These are phyloP conservation scores for Cercospora nicotianae DNA, from an alignment of 2,329 filamentous ascomycete genomes.

Conservation along the genomic window DNA sequence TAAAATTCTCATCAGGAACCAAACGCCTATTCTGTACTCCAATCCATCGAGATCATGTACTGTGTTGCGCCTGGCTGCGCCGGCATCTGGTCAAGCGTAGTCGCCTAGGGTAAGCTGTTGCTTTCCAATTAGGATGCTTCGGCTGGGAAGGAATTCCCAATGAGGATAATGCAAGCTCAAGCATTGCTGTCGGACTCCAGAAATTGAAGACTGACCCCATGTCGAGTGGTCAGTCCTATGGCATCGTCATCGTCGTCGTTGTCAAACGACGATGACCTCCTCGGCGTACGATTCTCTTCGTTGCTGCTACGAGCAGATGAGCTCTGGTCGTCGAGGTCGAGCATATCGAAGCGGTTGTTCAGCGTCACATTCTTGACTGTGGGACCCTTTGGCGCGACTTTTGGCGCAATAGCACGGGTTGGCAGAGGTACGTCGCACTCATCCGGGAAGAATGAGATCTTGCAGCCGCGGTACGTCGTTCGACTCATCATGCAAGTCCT, in stretches of 20 bases:
- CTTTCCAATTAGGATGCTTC: background rate
- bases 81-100: background rate
- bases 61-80: background rate
- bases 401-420: constrained; percentile 31
- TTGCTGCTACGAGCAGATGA: constrained; percentile 16
- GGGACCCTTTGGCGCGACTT: constrained; percentile 33
- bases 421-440: constrained; percentile 66
- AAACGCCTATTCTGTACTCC: constrained; percentile 6
- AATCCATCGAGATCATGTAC: background rate
- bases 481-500: constrained; percentile 72
- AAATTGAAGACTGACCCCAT: constrained; percentile 31
- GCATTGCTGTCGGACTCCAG: constrained; percentile 21
- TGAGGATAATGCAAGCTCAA: constrained; percentile 1
- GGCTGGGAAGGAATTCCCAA: background rate
- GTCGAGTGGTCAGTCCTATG: constrained; percentile 17
- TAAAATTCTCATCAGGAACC: constrained; percentile 9
- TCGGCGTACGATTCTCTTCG: constrained; percentile 27
- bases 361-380: constrained; percentile 44
- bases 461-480: constrained; percentile 67
- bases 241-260: constrained; percentile 26
- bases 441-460: constrained; percentile 70
- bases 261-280: constrained; percentile 14
- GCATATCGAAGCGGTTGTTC: constrained; percentile 63
- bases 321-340: constrained; percentile 52
- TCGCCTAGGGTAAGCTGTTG: background rate